phyloP scores from a whole-genome alignment of 352 stramenopile genomes.

The Pythium angustatum region DNA sequence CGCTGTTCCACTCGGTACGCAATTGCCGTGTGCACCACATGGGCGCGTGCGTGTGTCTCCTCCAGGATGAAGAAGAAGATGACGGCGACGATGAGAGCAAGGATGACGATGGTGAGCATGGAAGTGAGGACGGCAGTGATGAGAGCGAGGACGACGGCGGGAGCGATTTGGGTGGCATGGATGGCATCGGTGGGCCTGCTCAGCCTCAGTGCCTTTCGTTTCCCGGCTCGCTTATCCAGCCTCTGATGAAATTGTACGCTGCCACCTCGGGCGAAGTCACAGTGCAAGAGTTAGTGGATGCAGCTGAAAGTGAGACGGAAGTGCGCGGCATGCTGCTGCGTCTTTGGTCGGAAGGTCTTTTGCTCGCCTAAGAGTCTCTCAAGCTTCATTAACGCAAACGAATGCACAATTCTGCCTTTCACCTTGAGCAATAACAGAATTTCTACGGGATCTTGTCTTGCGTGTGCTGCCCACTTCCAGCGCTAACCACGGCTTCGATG shows the following conservation, averaged over 20 bases:
- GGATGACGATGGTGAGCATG: conserved; percentile 34
- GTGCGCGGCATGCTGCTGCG: conserved; percentile 82
- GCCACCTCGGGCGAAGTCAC: conserved; percentile 34
- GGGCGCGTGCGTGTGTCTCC: conserved; percentile 69
- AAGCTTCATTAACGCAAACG: conserved; percentile 28
- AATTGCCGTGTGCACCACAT: conserved; percentile 88
- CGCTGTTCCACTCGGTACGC: conserved; percentile 67
- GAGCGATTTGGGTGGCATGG: conserved; percentile 37
- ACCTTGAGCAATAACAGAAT: conserved; percentile 23
- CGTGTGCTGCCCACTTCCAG: too few species aligned
- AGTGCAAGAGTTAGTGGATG: conserved; percentile 48
- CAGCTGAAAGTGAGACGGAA: conserved; percentile 49
- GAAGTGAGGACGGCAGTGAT: conserved; percentile 27
- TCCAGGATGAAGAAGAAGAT: conserved; percentile 16
- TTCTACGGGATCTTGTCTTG: too few species aligned
- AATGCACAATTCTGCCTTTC: conserved; percentile 47
- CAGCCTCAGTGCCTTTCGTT: conserved; percentile 67
- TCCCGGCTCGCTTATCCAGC: conserved; percentile 50
- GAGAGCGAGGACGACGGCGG: conserved; percentile 30
- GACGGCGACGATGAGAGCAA: conserved; percentile 35
- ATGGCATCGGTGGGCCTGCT: conserved; percentile 35
- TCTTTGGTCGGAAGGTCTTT: conserved; percentile 71
- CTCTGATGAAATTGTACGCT: conserved; percentile 77
- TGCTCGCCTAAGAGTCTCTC: conserved; percentile 33
- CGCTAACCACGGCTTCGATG: too few species aligned